Base-by-base conservation (phyloP, 805 yeast genomes). In the Millerozyma miso region DNA sequence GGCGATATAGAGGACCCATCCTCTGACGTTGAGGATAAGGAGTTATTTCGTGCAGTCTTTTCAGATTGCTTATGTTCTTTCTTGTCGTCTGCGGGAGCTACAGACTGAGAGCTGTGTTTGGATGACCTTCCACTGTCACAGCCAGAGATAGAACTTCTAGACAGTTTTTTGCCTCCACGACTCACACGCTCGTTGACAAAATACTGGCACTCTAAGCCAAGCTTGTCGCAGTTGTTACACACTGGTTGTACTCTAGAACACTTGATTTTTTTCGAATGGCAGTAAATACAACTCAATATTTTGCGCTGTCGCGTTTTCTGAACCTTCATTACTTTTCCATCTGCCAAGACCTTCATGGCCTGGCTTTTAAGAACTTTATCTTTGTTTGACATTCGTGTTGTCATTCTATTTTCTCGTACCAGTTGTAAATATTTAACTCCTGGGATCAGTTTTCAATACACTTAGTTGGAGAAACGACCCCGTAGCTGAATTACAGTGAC, bases 261-360 rank as follows among this genome's bases (percentile, higher is more conserved):
- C 49, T 78, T 79, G 45, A 80, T 73, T 60, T 81, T 81, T 58
- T 77, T 79, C 34, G 76, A 70, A 52, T 80, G 82, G 52, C 85
- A 80, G 37, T 81, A 65, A 13, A 76, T 71, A 55, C 85, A 80
- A 41, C 77, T 70, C 35, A 75, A 63, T 35, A 80, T 79, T 51
- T 73, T 73, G 41, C 86, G 56, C 56, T 80, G 86, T 47, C 86
- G 72, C 3, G 80, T 65, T 45, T 76, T 77, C 51, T 80, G 86
- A 14, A 79, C 75, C 56, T 80, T 80, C 66, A 76, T 75, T 4
- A 79, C 74, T 48, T 74, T 76, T 7, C 77, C 81, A 50, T 75
- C 67, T 3, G 75, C 76, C 46, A 75, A 41, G 6, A 60, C 37
- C 37, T 53, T 52, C 43, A 56, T 49, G 34, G 47, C 52, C 31